Conservation (phyloP, 345 rosid species). For the Sonneratia caseolaris region DNA sequence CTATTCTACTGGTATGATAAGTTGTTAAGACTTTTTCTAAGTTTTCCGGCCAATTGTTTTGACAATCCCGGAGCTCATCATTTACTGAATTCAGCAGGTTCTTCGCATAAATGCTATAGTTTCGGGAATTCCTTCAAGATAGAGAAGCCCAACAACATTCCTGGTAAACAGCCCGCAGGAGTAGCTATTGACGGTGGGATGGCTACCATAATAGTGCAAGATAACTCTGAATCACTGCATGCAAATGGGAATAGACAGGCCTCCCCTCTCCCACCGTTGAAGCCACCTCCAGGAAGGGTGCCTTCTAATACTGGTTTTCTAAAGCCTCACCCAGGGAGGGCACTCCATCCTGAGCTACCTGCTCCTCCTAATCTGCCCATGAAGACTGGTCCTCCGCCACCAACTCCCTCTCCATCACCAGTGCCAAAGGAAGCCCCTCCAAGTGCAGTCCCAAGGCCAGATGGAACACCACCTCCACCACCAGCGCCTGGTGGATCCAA, state of each 20-base stretch:
- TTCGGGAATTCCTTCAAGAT: conserved; percentile 39
- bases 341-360: conserved; percentile 75
- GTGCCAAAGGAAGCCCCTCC: conserved; percentile 31
- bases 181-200: conserved; percentile 20
- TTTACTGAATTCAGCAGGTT: conserved; percentile 38
- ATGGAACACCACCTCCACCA: conserved; percentile 28
- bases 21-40: neutral
- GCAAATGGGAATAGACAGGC: conserved; percentile 12
- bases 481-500: no score
- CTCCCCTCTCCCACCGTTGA: conserved; percentile 37
- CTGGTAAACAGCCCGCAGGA: conserved; percentile 19
- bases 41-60: neutral
- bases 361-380: conserved; percentile 38
- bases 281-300: conserved; percentile 74
- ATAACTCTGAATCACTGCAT: conserved; percentile 11
- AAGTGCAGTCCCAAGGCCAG: conserved; percentile 17
- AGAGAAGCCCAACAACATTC: conserved; percentile 18
- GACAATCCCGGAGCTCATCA: conserved; percentile 6
- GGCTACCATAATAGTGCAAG: conserved; percentile 9
- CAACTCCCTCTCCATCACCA: conserved; percentile 19
- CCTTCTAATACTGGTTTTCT: conserved; percentile 13
- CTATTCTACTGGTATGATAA: conserved; percentile 45
- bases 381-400: conserved; percentile 28
- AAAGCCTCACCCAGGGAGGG: conserved; percentile 65
- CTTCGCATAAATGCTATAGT: conserved; percentile 31